Evolutionary conservation across 345 rosid genomes (phyloP).

Genomic region (Heritiera fomes): DNA sequence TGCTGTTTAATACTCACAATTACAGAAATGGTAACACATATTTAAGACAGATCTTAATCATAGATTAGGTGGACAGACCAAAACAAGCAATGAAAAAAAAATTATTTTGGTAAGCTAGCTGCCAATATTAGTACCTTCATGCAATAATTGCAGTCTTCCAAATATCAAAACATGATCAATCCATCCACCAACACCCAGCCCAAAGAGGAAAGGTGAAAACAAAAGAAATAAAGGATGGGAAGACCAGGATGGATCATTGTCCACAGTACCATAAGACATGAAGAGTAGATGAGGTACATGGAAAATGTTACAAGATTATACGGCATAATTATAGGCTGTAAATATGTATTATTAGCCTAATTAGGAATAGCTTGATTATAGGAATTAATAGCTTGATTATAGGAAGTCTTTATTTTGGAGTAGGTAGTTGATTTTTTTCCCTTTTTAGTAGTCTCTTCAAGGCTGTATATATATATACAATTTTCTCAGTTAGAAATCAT

Average conservation of each 20-base stretch:
- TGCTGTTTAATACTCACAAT: conserved; percentile 8
- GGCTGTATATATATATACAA: too few relatives aligned
- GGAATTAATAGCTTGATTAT: too few relatives aligned
- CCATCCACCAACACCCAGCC: not conserved
- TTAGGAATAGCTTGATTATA: too few relatives aligned
- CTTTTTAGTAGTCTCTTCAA: too few relatives aligned
- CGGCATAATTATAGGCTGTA: too few relatives aligned
- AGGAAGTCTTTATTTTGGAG: too few relatives aligned
- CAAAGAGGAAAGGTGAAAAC: not conserved
- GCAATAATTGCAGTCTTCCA: not conserved
- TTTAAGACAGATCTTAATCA: not conserved
- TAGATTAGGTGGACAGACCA: not conserved
- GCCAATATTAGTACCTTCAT: not conserved
- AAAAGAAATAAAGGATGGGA: not conserved
- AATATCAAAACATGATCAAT: not conserved
- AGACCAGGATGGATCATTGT: not conserved
- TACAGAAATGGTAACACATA: not conserved
- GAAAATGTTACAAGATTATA: not conserved
- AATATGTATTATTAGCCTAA: too few relatives aligned
- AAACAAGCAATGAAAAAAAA: not conserved
- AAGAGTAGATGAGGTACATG: not conserved
- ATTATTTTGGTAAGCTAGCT: not conserved
- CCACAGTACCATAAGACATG: not conserved
- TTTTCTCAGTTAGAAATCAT: too few relatives aligned
- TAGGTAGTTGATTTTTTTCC: too few relatives aligned